Conservation (phyloP, 345 rosid species). For the Aquilaria sinensis region DNA sequence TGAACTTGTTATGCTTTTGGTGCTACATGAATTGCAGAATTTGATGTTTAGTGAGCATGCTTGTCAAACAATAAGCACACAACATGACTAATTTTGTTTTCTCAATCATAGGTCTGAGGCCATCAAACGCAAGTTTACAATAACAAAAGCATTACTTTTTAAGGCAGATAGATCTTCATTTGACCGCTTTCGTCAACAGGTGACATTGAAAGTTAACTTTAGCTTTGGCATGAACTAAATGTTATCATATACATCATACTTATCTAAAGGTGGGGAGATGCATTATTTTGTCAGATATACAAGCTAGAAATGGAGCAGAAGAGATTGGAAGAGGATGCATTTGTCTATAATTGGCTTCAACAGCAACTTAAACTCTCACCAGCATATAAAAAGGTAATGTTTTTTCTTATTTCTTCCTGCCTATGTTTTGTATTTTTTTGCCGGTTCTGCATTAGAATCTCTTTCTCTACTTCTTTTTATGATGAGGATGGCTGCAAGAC, state of each 20-base stretch:
- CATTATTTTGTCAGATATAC: constrained; percentile 41
- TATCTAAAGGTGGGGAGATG: constrained; percentile 11
- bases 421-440: no score
- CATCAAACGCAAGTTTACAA: constrained; percentile 71
- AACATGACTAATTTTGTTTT: constrained; percentile 2
- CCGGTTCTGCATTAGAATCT: no score
- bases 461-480: no score
- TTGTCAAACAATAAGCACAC: no score
- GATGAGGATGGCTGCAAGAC: no score
- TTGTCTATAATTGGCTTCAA: constrained; percentile 92
- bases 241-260: constrained; percentile 6
- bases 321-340: constrained; percentile 80
- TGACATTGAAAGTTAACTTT: constrained; percentile 22
- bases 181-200: constrained; percentile 84
- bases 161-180: constrained; percentile 87
- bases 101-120: constrained; percentile 49
- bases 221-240: constrained; percentile 4
- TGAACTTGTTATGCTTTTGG: no score
- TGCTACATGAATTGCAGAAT: no score
- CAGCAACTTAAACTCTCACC: constrained; percentile 86
- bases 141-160: constrained; percentile 69
- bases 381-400: constrained; percentile 75
- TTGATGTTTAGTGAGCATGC: no score
- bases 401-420: not conserved
- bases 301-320: constrained; percentile 83